Percentiles rank a stretch among this genome's conserved stretches.
Evolutionary conservation across 208 protist species (phyloP).

Genomic region (Eutreptiella sp.): DNA sequence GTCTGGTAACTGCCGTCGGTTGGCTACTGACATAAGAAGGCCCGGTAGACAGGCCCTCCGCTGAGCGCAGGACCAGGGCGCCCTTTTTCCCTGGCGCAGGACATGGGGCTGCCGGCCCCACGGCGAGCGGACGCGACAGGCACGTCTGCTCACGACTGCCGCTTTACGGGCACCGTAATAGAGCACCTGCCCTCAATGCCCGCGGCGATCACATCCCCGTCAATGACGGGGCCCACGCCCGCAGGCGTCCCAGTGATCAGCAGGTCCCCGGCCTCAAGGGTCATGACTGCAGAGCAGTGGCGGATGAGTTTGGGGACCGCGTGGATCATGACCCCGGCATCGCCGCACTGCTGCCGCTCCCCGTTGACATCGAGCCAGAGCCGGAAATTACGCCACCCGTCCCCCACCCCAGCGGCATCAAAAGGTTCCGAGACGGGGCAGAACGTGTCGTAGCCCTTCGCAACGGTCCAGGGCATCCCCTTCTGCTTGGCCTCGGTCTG

Average conservation of each 20-base stretch:
- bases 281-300: constrained; percentile 56
- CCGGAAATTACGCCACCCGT: background rate
- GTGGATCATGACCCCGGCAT: constrained; percentile 56
- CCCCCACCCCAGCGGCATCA: constrained; percentile 29
- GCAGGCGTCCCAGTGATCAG: constrained; percentile 73
- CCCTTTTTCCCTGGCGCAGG: no score
- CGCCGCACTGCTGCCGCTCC: constrained; percentile 49
- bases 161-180: constrained; percentile 41
- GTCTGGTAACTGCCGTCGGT: no score
- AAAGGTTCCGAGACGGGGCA: constrained; percentile 52
- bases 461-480: constrained; percentile 67
- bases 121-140: no score
- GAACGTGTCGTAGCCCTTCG: constrained; percentile 68
- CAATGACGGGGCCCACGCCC: constrained; percentile 60
- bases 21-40: no score
- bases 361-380: constrained; percentile 63
- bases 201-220: constrained; percentile 57
- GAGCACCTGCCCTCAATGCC: constrained; percentile 53
- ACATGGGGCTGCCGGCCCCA: no score
- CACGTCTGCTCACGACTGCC: no score
- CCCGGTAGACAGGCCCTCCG: no score
- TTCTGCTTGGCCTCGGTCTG: constrained; percentile 59
- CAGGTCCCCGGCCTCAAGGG: constrained; percentile 65
- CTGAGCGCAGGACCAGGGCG: no score
- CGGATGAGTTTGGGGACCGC: constrained; percentile 51